Evolutionary conservation across 352 stramenopile species (phyloP), one percentile per base, ranked within the genome.

Genomic region (Phytophthora lateralis): DNA sequence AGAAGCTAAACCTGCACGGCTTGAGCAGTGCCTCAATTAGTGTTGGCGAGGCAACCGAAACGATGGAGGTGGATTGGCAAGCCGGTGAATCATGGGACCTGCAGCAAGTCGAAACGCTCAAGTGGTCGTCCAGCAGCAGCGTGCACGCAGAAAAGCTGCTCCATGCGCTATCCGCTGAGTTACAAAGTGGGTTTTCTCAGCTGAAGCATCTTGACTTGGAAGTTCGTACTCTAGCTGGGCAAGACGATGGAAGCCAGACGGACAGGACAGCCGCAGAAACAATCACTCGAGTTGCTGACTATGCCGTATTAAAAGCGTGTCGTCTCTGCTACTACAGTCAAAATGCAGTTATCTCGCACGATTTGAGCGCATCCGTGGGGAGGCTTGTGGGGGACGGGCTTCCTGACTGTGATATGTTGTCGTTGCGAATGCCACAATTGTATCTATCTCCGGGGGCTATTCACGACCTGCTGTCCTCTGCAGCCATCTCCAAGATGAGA

Each of bases 121-220:
- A 67, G 21, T 76, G 63, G 68, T 73, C 60, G 11, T 66, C 58
- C 9, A 44, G 4, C 14, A 56, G 15, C 27, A 43, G 20, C 6
- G 35, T 61, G 34, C 37, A 56, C n/a, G 59, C 54, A 15, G 12
- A 61, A 27, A 76, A 73, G 17, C 18, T 79, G n/a, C 18, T 90
- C n/a, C 44, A 74, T 7, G 71, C 63, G 15, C 60, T 90, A 12
- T 73, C 59, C 11, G 62, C 71, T 49, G 82, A 76, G 15, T 71
- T 90, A 11, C 76, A 80, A 63, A 72, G 68, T 39, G 70, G 64
- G 1, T 76, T 89, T 44, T 58, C 74, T 45, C 75, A 88, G 44
- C 45, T 90, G 12, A 78, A 81, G 42, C 55, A 80, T 43, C 66
- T 90, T 26, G 77, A 90, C 7, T 38, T 90, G 43, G 34, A 56